Evolutionary conservation across 2,329 filamentous ascomycete species (phyloP).

Genomic region (Chalaropsis ovoidea): DNA sequence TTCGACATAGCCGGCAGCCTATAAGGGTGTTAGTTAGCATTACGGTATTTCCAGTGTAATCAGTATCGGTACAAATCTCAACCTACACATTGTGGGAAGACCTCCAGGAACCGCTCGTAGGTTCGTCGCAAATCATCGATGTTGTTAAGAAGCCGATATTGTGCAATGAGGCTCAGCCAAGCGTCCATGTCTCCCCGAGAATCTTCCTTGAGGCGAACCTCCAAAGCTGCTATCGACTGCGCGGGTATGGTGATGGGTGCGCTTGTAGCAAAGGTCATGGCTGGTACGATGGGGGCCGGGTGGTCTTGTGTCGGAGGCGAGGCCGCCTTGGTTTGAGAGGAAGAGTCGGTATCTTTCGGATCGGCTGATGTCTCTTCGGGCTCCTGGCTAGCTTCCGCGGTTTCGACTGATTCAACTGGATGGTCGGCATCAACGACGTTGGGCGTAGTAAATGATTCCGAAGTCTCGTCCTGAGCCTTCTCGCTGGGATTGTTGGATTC

Average conservation of each 20-base stretch:
- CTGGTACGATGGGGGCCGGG: conserved; percentile 3
- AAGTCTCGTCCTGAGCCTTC: background rate
- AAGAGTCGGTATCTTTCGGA: background rate
- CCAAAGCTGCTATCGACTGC: conserved; percentile 59
- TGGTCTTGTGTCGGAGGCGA: background rate
- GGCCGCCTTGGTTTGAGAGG: background rate
- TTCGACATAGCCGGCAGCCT: conserved; percentile 87
- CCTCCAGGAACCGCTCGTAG: conserved; percentile 76
- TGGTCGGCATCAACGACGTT: background rate
- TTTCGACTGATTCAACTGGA: conserved; percentile 11
- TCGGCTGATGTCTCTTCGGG: background rate
- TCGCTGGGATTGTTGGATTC: background rate
- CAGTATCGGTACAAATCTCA: background rate
- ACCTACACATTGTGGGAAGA: conserved; percentile 85
- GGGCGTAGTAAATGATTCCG: background rate
- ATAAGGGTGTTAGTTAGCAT: background rate
- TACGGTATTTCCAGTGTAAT: conserved; percentile 24
- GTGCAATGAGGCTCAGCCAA: conserved; percentile 78
- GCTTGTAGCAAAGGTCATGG: conserved; percentile 12
- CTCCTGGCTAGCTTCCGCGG: conserved; percentile 13
- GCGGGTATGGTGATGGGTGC: conserved; percentile 17
- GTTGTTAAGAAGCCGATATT: conserved; percentile 72
- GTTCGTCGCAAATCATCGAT: conserved; percentile 67
- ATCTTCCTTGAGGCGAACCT: conserved; percentile 86
- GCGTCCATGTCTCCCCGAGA: conserved; percentile 85